Conservation (phyloP, 352 stramenopile genomes). For the Phytophthora aleatoria region DNA sequence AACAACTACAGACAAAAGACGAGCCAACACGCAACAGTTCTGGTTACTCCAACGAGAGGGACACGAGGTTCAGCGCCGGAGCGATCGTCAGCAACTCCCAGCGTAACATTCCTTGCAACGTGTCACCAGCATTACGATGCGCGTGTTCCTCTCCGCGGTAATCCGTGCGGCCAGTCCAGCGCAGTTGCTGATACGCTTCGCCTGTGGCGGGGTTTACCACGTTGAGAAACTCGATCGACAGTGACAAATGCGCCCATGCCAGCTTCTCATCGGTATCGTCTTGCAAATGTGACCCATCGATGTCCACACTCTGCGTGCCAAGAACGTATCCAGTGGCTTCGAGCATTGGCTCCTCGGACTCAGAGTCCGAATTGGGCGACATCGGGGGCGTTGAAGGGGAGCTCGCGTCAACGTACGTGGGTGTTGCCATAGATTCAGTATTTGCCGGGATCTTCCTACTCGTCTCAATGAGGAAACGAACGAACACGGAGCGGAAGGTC, state of each 20-base stretch:
- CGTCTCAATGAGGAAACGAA: conserved; percentile 48
- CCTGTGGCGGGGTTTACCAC: conserved; percentile 37
- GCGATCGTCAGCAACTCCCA: conserved; percentile 51
- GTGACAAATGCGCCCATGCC: conserved; percentile 48
- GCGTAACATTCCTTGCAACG: conserved; percentile 43
- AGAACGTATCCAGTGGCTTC: conserved; percentile 47
- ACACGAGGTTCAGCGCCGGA: conserved; percentile 42
- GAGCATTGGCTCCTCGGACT: conserved; percentile 22
- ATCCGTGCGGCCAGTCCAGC: conserved; percentile 54
- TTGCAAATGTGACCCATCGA: conserved; percentile 25
- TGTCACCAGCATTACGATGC: conserved; percentile 48
- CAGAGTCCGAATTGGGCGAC: conserved; percentile 21
- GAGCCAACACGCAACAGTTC: conserved; percentile 9
- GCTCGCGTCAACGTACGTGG: conserved; percentile 29
- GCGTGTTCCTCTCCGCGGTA: conserved; percentile 49
- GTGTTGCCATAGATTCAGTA: conserved; percentile 14
- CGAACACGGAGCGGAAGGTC: conserved; percentile 49
- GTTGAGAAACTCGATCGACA: conserved; percentile 52
- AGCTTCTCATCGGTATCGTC: conserved; percentile 27
- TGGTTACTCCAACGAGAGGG: conserved; percentile 28
- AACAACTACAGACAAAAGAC: conserved; percentile 13
- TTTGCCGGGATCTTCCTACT: conserved; percentile 21
- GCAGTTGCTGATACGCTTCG: conserved; percentile 42
- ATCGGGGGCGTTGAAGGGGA: conserved; percentile 18
- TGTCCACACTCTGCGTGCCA: conserved; percentile 51